Percentiles rank a stretch among this genome's conserved stretches.
phyloP scores from a whole-genome alignment of 768 basidiomycete genomes.

The Artomyces pyxidatus region DNA sequence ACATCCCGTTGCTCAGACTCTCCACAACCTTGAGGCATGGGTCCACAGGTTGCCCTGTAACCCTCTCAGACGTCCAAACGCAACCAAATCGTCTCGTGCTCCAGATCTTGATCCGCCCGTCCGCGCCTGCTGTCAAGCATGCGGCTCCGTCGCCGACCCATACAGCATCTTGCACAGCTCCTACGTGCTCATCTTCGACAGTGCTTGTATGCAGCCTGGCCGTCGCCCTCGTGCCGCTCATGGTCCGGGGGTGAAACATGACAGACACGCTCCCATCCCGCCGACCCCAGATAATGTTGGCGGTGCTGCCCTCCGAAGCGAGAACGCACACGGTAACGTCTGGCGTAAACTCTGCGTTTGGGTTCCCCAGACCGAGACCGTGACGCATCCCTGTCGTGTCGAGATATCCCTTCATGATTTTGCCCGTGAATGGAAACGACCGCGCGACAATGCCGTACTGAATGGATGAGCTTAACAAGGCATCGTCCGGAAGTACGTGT shows the following conservation, averaged over 20 bases:
- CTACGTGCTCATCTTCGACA: constrained; percentile 57
- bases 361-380: constrained; percentile 61
- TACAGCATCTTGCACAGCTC: constrained; percentile 43
- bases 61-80: constrained; percentile 52
- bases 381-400: constrained; percentile 52
- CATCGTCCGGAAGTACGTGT: constrained; percentile 48
- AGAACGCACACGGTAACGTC: constrained; percentile 54
- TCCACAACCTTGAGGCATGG: constrained; percentile 43
- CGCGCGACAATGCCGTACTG: constrained; percentile 67
- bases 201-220: constrained; percentile 40
- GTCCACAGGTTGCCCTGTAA: constrained; percentile 33
- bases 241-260: constrained; percentile 46
- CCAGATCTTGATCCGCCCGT: constrained; percentile 74
- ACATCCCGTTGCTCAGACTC: constrained; percentile 31
- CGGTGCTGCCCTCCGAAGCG: constrained; percentile 55
- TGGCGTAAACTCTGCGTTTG: constrained; percentile 67
- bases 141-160: constrained; percentile 35
- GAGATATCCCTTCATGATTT: constrained; percentile 60
- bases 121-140: constrained; percentile 47
- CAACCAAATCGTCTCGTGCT: constrained; percentile 44
- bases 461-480: constrained; percentile 55
- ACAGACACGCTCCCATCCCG: constrained; percentile 59
- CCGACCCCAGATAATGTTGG: constrained; percentile 68
- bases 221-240: constrained; percentile 42
- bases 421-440: constrained; percentile 62